Base-by-base conservation (phyloP, 2,329 filamentous ascomycete species). In the Cercospora janseana region DNA sequence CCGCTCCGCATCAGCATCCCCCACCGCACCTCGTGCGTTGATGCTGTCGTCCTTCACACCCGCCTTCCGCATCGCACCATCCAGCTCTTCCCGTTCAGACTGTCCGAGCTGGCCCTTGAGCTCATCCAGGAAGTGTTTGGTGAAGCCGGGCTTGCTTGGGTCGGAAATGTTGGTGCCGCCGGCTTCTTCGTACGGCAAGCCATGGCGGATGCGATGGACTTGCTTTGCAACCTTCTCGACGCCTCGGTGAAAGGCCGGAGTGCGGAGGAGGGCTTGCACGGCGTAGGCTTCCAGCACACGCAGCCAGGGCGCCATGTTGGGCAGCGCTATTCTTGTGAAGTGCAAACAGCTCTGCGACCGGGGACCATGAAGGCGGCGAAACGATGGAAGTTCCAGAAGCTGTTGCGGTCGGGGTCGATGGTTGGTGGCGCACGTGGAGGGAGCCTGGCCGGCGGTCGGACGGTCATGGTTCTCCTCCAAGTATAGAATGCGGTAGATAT, bases 81-180 rank as follows among this genome's bases (percentile, higher is more conserved):
- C 57, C 4, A 49, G 50, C 37, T 60, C 51, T 38, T 55, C 51
- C 45, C 50, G 51, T 50, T 66, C 63, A 8, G 57, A 59, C 13
- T 51, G 48, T 1, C 65, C 63, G 1, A 67, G 41, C 54, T 67
- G 65, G 13, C 55, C 54, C 43, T 63, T 64, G 18, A 82, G 58
- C 60, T 81, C 79, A 28, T 81, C 75, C 23, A 70, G 67, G 61
- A 79, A 81, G 50, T 79, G 74, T 41, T 73, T 67, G 8, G 78
- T 49, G 44, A 79, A 75, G 0, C 54, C 65, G 54, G 55, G 59
- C 45, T 69, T 66, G 21, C 41, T 63, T 60, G 57, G 52, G 26
- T 55, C 27, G 47, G 78, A 74, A 42, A 77, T 68, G 20, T 73
- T 74, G 24, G 70, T 74, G 27, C 71, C 72, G 43, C 77, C 70